Evolutionary conservation across 208 protist species (phyloP).

Genomic region (Acanthamoeba healyi): DNA sequence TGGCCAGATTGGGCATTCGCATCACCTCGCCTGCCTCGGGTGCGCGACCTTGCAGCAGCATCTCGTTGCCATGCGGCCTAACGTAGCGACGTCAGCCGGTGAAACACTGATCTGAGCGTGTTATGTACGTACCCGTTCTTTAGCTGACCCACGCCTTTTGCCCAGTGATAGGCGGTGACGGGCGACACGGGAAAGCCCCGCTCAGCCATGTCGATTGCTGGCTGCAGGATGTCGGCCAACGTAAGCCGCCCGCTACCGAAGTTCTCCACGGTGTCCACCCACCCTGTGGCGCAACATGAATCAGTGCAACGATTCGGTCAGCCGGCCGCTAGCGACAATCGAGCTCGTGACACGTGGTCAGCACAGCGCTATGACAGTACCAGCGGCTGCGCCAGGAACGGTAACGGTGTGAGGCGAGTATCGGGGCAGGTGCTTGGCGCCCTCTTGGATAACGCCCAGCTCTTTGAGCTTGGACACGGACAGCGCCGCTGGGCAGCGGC

Average conservation of each 20-base stretch:
- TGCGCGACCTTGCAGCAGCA: constrained; percentile 73
- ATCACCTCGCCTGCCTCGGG: constrained; percentile 83
- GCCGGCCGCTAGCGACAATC: no score
- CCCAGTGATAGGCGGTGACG: constrained; percentile 78
- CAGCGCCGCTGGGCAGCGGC: constrained; percentile 78
- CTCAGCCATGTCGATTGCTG: constrained; percentile 85
- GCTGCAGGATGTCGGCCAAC: constrained; percentile 82
- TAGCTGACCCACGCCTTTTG: not conserved
- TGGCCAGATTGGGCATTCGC: constrained; percentile 83
- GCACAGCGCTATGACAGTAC: no score
- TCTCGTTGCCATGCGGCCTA: constrained; percentile 47
- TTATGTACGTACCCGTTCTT: not conserved
- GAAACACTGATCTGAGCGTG: not conserved
- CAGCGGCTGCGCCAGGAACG: constrained; percentile 84
- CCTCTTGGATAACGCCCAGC: not conserved
- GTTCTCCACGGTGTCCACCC: constrained; percentile 85
- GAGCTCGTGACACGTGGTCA: no score
- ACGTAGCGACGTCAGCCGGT: not conserved
- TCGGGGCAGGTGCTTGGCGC: constrained; percentile 26
- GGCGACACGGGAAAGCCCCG: constrained; percentile 79
- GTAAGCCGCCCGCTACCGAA: constrained; percentile 85
- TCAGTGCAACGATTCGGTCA: no score
- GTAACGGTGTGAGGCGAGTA: constrained; percentile 83
- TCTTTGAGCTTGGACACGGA: constrained; percentile 75
- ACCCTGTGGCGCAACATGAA: constrained; percentile 51